phyloP scores from a whole-genome alignment of 1,139 yeast genomes.

The Pichia cactophila region DNA sequence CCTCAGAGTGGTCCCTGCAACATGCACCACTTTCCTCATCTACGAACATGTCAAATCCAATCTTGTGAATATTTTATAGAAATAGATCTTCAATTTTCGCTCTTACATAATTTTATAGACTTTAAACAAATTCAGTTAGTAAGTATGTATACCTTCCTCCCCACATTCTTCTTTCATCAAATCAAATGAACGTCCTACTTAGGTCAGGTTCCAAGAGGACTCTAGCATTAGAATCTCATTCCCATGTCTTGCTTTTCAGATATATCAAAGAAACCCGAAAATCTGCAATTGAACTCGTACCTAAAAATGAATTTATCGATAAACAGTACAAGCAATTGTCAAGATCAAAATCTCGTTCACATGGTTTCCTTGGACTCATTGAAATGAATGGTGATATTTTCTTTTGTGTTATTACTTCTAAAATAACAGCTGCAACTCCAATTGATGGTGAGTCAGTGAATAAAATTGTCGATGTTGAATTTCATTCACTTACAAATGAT shows the following conservation, averaged over 20 bases:
- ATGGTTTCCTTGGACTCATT: constrained; percentile 84
- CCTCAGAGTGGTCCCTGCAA: constrained; percentile 63
- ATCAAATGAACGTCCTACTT: constrained; percentile 8
- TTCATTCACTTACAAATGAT: constrained; percentile 61
- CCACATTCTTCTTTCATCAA: too few relatives aligned
- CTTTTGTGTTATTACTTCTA: constrained; percentile 73
- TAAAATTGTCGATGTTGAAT: constrained; percentile 77
- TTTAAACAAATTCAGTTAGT: too few relatives aligned
- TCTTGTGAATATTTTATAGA: neutral
- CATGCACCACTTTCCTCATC: constrained; percentile 61
- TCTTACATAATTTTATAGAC: too few relatives aligned
- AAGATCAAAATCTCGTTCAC: constrained; percentile 35
- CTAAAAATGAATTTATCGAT: constrained; percentile 34
- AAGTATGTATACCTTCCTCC: too few relatives aligned
- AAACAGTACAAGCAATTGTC: constrained; percentile 43
- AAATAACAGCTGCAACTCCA: constrained; percentile 76
- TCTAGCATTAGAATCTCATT: constrained; percentile 43
- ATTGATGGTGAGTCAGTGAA: constrained; percentile 72
- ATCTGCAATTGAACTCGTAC: constrained; percentile 47
- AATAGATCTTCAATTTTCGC: too few relatives aligned
- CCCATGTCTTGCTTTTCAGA: constrained; percentile 45
- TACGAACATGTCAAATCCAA: constrained; percentile 42
- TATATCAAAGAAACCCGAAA: constrained; percentile 31
- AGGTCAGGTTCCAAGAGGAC: constrained; percentile 34
- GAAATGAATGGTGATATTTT: constrained; percentile 60